Evolutionary conservation across 176 grass and related monocot genomes (phyloP), one percentile per base, ranked within the genome.

Genomic region (Bothriochloa decipiens): DNA sequence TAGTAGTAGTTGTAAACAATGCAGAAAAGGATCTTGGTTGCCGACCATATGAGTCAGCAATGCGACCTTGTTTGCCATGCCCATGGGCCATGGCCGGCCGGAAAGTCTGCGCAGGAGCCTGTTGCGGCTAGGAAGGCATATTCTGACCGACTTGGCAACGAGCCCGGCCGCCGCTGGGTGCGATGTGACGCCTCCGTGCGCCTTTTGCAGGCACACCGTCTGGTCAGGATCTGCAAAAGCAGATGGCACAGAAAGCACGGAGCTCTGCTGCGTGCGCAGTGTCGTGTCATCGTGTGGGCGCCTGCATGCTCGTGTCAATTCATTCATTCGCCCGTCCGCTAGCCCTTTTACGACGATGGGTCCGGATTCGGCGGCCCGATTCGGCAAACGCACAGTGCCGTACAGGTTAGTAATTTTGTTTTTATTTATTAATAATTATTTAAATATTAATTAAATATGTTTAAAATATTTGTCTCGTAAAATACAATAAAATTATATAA

Each of bases 111-210:
- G 33, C 45, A 32, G n/a, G 70, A 71, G 63, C 72, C 41, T 86
- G 20, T 10, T 0, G 22, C 28, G 37, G 22, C 74, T 50, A 74
- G 88, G 67, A 83, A 74, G 42, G 84, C 60, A 86, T 76, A 80
- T 67, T 18, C 15, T 4, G 72, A 3, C 13, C 26, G 69, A 16
- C 45, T 74, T 2, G 1, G 45, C 57, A 11, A 88, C 42, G 72
- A 49, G 50, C 45, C 3, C 42, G 45, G 45, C 43, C 45, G 45
- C 45, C 16, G 17, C 5, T 8, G 18, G 28, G 64, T 63, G 52
- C 26, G 62, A 78, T 61, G 50, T 61, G 71, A 47, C 23, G 17
- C 50, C 8, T 63, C n/a, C 28, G 57, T 28, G 42, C 1, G 46
- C 14, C 68, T 83, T 79, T 67, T 13, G 35, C 35, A 70, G 65